Conservation (phyloP, 2,329 filamentous ascomycete species). For the Trichoderma afroharzianum region DNA sequence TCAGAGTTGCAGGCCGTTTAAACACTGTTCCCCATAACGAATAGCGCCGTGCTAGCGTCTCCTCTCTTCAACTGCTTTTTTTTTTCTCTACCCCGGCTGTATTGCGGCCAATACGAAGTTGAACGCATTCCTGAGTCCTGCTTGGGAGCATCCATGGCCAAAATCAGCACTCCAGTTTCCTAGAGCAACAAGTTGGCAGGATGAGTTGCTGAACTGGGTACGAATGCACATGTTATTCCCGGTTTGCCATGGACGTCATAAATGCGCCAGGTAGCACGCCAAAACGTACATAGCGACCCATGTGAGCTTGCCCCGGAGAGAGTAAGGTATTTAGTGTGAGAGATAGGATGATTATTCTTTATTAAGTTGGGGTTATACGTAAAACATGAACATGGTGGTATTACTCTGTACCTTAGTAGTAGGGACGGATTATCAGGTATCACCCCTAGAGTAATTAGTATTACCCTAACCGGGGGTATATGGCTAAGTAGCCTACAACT, state of each 20-base stretch:
- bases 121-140: constrained; percentile 9
- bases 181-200: neutral
- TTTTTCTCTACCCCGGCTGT: neutral
- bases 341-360: neutral
- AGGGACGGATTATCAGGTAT: no score
- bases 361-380: neutral
- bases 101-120: neutral
- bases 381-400: neutral
- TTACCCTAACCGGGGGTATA: no score
- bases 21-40: neutral
- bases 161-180: neutral
- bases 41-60: constrained; percentile 7
- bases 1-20: neutral
- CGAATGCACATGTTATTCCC: neutral
- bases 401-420: no score
- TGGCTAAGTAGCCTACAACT: no score
- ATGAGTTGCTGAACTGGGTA: neutral
- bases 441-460: no score
- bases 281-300: neutral
- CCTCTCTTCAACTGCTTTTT: neutral
- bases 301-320: neutral
- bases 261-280: neutral
- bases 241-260: neutral
- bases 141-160: neutral
- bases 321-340: neutral